Base-by-base conservation (phyloP, 2,329 filamentous ascomycete species). In the Cadophora malorum region DNA sequence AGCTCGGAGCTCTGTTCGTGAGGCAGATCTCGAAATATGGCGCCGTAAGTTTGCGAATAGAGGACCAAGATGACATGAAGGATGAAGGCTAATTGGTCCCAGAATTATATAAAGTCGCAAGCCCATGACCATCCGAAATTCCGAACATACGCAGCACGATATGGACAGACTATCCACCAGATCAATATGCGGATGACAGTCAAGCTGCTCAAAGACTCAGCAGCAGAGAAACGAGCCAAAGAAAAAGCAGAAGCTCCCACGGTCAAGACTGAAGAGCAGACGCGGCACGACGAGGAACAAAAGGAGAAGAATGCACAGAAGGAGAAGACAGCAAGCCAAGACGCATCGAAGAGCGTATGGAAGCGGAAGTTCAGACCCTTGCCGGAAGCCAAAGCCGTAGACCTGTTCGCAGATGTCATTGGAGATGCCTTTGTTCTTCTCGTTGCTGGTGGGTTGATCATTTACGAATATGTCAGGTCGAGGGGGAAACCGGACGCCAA, bases 1-100 rank as follows among this genome's bases (percentile, higher is more conserved):
- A 91, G 80, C 86, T 90, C 72, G 88, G 84, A 25, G 79, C 88
- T 66, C 82, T 90, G 58, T 88, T 90, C 72, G 82, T 90, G 75
- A 84, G 87, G 73, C 88, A 90, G 76, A 79, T 90, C 64, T 90
- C 88, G 66, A 90, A 90, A 79, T 90, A 90, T 82, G 88, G 88
- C 76, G 88, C 88, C 65, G 88, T 90, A 85, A 73, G 87, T 80
- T 28, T 64, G 21, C 23, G 25, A 31, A 21, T 6, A 4, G 6
- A 14, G 33, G 4, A n/a, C 2, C 2, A 8, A 14, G 16, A 28
- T 10, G 4, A 14, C 2, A 10, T 23, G 0, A 3, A 10, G 33
- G 19, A 52, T 4, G 10, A 21, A 38, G 14, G 35, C 28, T 45
- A 31, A n/a, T 55, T 4, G 14, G 25, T 28, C 25, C n/a, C 70